Conservation (phyloP, 2,329 filamentous ascomycete species). For the Triangularia setosa region DNA sequence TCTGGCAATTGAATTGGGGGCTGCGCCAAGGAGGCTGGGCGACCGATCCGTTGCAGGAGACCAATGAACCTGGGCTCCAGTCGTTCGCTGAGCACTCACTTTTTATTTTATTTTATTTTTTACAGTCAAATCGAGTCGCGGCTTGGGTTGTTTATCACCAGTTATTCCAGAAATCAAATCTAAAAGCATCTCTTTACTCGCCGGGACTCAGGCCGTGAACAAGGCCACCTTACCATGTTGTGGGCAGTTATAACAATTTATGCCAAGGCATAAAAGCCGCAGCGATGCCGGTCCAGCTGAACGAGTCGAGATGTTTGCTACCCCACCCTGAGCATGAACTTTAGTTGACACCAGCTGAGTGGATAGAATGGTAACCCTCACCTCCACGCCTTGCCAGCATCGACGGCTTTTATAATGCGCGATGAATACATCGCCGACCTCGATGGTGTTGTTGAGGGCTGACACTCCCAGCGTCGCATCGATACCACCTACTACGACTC, state of each 20-base stretch:
- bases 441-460: not conserved
- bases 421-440: not conserved
- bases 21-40: constrained; percentile 6
- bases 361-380: too few species aligned
- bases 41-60: constrained; percentile 9
- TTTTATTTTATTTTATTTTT: not conserved
- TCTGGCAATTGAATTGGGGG: not conserved
- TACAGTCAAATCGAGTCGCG: not conserved
- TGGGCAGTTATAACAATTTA: not conserved
- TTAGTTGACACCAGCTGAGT: not conserved
- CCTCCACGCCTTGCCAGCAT: not conserved
- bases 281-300: not conserved
- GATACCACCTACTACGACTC: not conserved
- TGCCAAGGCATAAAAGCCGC: not conserved
- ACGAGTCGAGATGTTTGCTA: not conserved
- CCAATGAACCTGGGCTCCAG: not conserved
- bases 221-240: not conserved
- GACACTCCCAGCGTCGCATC: not conserved
- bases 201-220: not conserved
- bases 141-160: not conserved
- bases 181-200: not conserved
- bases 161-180: not conserved
- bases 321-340: not conserved
- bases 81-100: not conserved
- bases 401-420: not conserved